phyloP scores from a whole-genome alignment of 495 filamentous ascomycete genomes.

The Aspergillus panamensis region DNA sequence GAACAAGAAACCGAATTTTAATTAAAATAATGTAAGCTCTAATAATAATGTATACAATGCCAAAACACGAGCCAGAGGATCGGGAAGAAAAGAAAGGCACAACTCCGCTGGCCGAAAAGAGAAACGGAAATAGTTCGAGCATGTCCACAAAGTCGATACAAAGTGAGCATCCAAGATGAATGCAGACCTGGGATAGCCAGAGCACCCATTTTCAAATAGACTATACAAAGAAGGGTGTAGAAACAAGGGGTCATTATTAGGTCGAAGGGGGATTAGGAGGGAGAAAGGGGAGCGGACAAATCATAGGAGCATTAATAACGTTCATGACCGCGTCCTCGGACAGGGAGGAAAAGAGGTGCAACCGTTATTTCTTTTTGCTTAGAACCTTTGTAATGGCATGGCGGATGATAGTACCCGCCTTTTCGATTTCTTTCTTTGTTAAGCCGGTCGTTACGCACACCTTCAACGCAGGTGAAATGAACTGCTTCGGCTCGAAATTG shows the following conservation, averaged over 20 bases:
- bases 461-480: slow-evolving; percentile 76
- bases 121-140: not conserved
- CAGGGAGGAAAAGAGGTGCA: not conserved
- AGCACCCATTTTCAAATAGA: slow-evolving; percentile 7
- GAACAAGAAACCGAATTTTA: slow-evolving; percentile 5
- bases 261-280: slow-evolving; percentile 4
- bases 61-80: not conserved
- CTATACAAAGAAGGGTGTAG: slow-evolving; percentile 17
- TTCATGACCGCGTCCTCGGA: slow-evolving; percentile 13
- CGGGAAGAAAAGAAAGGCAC: not conserved
- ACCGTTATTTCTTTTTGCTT: slow-evolving; percentile 47
- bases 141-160: slow-evolving; percentile 1
- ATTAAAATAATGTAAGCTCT: slow-evolving; percentile 22
- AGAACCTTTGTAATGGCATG: slow-evolving; percentile 92
- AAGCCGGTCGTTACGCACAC: slow-evolving; percentile 84
- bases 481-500: slow-evolving; percentile 59
- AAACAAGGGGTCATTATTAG: slow-evolving; percentile 3
- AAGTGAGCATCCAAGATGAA: not conserved
- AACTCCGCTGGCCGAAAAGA: slow-evolving; percentile 2
- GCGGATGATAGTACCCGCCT: slow-evolving; percentile 79
- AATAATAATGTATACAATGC: slow-evolving; percentile 20
- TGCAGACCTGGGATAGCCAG: not conserved
- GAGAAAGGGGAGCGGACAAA: slow-evolving; percentile 6
- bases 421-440: slow-evolving; percentile 91
- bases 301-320: slow-evolving; percentile 18